Evolutionary conservation across 257 asterid species (phyloP).

Genomic region (Rauvolfia tetraphylla): DNA sequence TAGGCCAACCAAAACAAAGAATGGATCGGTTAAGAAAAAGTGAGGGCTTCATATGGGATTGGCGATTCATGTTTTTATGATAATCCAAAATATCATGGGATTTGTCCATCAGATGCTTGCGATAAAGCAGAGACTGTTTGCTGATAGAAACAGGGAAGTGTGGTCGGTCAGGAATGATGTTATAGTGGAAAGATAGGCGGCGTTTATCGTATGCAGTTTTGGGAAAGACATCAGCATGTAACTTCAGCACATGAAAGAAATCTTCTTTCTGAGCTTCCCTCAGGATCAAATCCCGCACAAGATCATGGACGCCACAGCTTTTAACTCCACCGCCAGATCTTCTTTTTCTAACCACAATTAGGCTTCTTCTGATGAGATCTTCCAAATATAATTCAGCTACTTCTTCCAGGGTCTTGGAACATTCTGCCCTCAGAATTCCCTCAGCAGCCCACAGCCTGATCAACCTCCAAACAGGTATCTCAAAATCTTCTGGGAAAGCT

Average conservation of each 20-base stretch:
- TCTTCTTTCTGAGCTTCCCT: conserved; percentile 7
- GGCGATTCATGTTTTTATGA: background rate
- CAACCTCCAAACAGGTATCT: conserved; percentile 10
- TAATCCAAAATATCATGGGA: background rate
- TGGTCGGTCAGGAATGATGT: background rate
- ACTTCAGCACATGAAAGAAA: background rate
- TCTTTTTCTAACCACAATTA: conserved; percentile 5
- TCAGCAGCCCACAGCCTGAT: conserved; percentile 9
- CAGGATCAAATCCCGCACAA: conserved; percentile 12
- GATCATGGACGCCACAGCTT: conserved; percentile 17
- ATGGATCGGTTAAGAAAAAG: background rate
- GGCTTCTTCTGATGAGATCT: conserved; percentile 1
- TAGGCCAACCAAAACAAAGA: background rate
- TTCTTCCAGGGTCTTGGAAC: background rate
- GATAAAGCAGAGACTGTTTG: background rate
- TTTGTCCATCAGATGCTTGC: background rate
- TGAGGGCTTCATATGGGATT: background rate
- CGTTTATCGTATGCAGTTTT: background rate
- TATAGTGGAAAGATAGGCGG: background rate
- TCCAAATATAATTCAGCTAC: conserved; percentile 7
- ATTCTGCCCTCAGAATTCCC: conserved; percentile 11
- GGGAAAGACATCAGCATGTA: background rate
- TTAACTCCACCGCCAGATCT: conserved; percentile 12
- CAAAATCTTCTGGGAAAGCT: conserved; percentile 5
- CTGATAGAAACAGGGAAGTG: background rate